Evolutionary conservation across 2,329 filamentous ascomycete species (phyloP), one percentile per base, ranked within the genome.

Genomic region (Parastagonospora avenae): DNA sequence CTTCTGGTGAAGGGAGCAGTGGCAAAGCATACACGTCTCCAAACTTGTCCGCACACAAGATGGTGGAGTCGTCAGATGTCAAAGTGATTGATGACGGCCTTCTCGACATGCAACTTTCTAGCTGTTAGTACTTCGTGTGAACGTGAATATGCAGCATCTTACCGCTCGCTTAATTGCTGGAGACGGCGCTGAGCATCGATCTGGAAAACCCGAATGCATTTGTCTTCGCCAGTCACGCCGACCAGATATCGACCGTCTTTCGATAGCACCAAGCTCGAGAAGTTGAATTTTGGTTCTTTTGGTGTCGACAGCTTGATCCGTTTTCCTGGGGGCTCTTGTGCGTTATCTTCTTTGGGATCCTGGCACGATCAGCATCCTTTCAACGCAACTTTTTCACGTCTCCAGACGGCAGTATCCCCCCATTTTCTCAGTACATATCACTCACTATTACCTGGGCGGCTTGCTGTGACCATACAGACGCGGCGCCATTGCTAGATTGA

Each of bases 11-110:
- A 10, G 66, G 61, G 38, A 91, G 71, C 2, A 97, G 79, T 11
- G 94, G 93, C 7, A 99, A 76, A 9, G 90, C 84, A 75, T 96
- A 97, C 54, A 97, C 93, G 72, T 99, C 94, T 59, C 94, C 94
- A 67, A 97, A 97, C 74, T 99, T 99, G 79, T 99, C 94, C 45
- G 86, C 93, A 55, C 85, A 86, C 50, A 97, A 76, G 56, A 99
- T 90, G 8, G 86, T 89, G 37, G 81, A 80, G 55, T 85, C 81
- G 68, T 92, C 87, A 33, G 84, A 78, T 7, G 88, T 85, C 45
- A 97, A 75, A 44, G 82, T 77, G 50, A 97, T 79, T 31, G 89
- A 86, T 68, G 88, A 93, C 10, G 92, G 91, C 31, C 92, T 86
- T 77, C 97, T 97, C 33, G 92, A 91, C 89, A 97, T 95, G 51